Base-by-base conservation (phyloP, 176 grass and related monocot genomes). In the Rhipidocladum racemiflorum region DNA sequence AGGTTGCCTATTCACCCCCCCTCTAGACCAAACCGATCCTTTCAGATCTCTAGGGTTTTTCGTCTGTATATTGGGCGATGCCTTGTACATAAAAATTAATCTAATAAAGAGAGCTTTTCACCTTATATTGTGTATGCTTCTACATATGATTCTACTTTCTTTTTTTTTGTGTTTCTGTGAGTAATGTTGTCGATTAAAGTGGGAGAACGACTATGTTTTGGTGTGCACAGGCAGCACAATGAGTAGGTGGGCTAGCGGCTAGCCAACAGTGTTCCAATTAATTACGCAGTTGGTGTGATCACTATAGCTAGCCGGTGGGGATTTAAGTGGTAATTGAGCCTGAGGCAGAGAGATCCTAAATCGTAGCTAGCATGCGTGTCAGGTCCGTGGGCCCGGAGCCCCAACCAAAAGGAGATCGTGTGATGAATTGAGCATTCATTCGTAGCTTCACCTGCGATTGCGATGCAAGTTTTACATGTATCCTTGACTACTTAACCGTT, bases 301-400 rank as follows among this genome's bases (percentile, higher is more conserved):
- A 74, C 49, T 61, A 66, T 80, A 67, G 40, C 25, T 62, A 28
- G 63, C 82, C 76, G 62, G 82, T 76, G 77, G 76, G 76, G 87
- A 76, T 84, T 85, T 84, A 68, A 68, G 45, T 35, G 24, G 64
- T 81, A 85, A 85, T 70, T 76, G 76, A 75, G 11, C 42, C 39
- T 4, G 28, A 49, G 38, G 68, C 39, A 6, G 38, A 48, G 39
- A 44, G 32, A 34, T 44, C 27, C 27, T 21, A 30, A 15, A n/a
- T n/a, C 35, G 2, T 68, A 12, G 16, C 39, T n/a, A 81, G 25
- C 66, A 20, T 6, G 45, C 18, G 25, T 46, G 72, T 84, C 75
- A 20, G 45, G 40, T 7, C 14, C n/a, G 35, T 25, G 53, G 63
- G 76, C 45, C 62, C 30, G 24, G 48, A 25, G 48, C 24, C 70